Evolutionary conservation across 345 rosid genomes (phyloP).

Genomic region (Populus alba): DNA sequence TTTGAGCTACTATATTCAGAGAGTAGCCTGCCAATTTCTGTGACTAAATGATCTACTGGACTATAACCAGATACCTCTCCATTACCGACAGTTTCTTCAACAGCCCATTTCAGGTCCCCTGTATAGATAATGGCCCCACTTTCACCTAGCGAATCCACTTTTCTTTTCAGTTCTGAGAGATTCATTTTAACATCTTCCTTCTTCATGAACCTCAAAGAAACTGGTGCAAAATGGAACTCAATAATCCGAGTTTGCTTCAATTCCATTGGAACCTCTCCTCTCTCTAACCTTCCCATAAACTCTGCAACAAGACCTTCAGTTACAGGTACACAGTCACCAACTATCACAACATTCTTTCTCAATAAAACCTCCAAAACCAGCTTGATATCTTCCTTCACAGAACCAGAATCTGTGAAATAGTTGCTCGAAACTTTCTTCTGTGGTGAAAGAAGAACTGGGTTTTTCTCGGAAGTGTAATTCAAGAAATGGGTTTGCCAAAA

Average conservation of each 20-base stretch:
- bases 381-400: conserved; percentile 58
- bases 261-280: conserved; percentile 70
- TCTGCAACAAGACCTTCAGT: conserved; percentile 60
- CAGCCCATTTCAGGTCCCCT: conserved; percentile 80
- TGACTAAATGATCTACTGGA: conserved; percentile 61
- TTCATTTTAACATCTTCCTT: conserved; percentile 59
- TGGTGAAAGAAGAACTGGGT: conserved; percentile 49
- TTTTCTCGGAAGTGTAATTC: conserved; percentile 50
- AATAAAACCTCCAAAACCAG: conserved; percentile 60
- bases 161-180: conserved; percentile 51
- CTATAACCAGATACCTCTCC: conserved; percentile 35
- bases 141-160: conserved; percentile 49
- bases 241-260: conserved; percentile 57
- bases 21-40: conserved; percentile 58
- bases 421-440: conserved; percentile 31
- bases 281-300: conserved; percentile 54
- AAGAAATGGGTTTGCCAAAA: conserved; percentile 59
- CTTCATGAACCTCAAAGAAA: conserved; percentile 63
- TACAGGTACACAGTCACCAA: conserved; percentile 58
- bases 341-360: conserved; percentile 66
- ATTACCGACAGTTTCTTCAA: conserved; percentile 24
- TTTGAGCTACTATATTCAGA: conserved; percentile 37
- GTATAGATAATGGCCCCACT: conserved; percentile 68
- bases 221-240: conserved; percentile 64
- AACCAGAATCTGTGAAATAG: conserved; percentile 31